These are phyloP conservation scores for Miscanthus sacchariflorus DNA, from an alignment of 202 grass and related monocot species.

Conservation along the genomic window DNA sequence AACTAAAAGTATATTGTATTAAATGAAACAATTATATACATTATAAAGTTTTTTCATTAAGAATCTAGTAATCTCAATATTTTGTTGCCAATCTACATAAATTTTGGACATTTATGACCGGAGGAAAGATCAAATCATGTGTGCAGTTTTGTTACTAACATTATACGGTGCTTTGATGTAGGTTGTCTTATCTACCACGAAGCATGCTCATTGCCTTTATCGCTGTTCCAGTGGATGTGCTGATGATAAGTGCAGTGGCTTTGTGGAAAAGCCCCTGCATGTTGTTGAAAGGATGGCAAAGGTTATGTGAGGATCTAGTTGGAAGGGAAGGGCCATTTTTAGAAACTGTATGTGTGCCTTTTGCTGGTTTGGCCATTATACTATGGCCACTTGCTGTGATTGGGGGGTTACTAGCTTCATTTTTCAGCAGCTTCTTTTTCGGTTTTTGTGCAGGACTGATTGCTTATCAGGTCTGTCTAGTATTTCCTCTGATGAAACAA, in stretches of 20 bases:
- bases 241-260: slow-evolving; percentile 77
- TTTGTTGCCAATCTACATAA: neutral
- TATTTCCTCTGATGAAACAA: neutral
- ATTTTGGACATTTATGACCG: neutral
- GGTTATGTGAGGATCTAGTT: slow-evolving; percentile 79
- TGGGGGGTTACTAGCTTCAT: slow-evolving; percentile 65
- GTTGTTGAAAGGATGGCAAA: slow-evolving; percentile 91
- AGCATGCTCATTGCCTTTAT: slow-evolving; percentile 57
- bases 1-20: neutral
- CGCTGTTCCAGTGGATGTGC: slow-evolving; percentile 69
- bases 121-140: neutral
- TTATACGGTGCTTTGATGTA: slow-evolving; percentile 36
- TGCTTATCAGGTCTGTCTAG: slow-evolving; percentile 69
- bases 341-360: slow-evolving; percentile 87
- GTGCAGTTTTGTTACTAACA: neutral
- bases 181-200: slow-evolving; percentile 67
- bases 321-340: slow-evolving; percentile 94
- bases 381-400: slow-evolving; percentile 85
- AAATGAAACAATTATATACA: neutral
- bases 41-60: neutral
- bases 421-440: slow-evolving; percentile 77
- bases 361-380: slow-evolving; percentile 79
- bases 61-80: neutral
- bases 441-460: slow-evolving; percentile 68
- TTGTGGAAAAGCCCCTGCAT: slow-evolving; percentile 89